These are phyloP conservation scores for Zelonia costaricensis DNA, from an alignment of 208 protist species.

Conservation along the genomic window DNA sequence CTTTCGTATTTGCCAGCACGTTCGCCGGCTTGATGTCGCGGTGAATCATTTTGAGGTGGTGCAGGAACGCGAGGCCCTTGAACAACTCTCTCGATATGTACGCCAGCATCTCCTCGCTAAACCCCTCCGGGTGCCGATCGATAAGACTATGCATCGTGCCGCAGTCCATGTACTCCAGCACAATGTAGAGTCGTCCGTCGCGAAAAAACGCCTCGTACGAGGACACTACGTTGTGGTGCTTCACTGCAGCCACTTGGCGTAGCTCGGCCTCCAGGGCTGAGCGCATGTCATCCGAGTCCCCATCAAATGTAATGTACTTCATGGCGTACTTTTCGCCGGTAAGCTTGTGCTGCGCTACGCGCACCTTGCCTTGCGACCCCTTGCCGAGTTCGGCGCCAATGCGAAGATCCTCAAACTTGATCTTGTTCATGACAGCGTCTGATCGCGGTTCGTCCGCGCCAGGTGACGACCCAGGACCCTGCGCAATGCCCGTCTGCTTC, in stretches of 20 bases:
- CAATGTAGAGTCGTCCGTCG: constrained; percentile 85
- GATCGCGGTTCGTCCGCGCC: constrained; percentile 16
- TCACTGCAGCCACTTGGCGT: constrained; percentile 78
- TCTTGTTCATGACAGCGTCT: constrained; percentile 72
- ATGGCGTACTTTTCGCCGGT: constrained; percentile 84
- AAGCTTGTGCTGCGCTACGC: constrained; percentile 71
- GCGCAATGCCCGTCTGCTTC: constrained; percentile 83
- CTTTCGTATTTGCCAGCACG: constrained; percentile 95
- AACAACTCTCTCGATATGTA: constrained; percentile 88
- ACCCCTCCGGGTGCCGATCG: constrained; percentile 56
- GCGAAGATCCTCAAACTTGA: constrained; percentile 86
- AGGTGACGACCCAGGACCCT: constrained; percentile 24
- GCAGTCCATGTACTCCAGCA: constrained; percentile 90
- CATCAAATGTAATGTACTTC: constrained; percentile 84
- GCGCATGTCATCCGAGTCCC: constrained; percentile 73
- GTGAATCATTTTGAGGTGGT: constrained; percentile 92
- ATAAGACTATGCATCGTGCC: constrained; percentile 90
- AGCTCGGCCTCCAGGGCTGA: constrained; percentile 76
- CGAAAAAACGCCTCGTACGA: constrained; percentile 92
- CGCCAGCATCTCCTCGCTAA: constrained; percentile 80
- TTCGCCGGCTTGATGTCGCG: constrained; percentile 98
- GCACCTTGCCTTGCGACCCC: constrained; percentile 88
- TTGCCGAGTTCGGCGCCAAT: constrained; percentile 80
- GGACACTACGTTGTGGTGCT: constrained; percentile 88
- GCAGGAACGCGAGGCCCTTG: constrained; percentile 82